Percentiles rank a stretch among this genome's conserved stretches.
These are phyloP conservation scores for Keithomyces neogunnii DNA, from an alignment of 2,329 filamentous ascomycete genomes.

Conservation along the genomic window DNA sequence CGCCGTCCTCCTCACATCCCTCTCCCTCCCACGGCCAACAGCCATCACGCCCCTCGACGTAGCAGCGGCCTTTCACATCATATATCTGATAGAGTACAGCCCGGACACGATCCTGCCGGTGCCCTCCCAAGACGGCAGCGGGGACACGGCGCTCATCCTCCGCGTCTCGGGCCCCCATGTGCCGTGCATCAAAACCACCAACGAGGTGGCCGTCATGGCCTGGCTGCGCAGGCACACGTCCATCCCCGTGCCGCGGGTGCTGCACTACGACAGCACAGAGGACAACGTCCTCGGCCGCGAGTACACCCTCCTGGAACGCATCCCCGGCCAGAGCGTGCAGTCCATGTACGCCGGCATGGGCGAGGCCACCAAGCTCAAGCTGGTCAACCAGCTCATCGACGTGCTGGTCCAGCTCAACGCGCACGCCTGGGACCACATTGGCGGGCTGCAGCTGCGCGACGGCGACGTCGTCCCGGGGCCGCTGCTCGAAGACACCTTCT, in stretches of 20 bases:
- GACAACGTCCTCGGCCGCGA: conserved; percentile 23
- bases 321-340: conserved; percentile 18
- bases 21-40: conserved; percentile 11
- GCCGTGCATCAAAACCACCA: conserved; percentile 25
- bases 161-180: conserved; percentile 26
- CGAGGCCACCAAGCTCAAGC: conserved; percentile 8
- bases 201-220: conserved; percentile 26
- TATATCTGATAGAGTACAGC: conserved; percentile 15
- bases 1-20: conserved; percentile 8
- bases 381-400: conserved; percentile 21
- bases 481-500: conserved; percentile 27
- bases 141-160: conserved; percentile 17
- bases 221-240: conserved; percentile 23
- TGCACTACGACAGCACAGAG: conserved; percentile 17
- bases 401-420: conserved; percentile 21
- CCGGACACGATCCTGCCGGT: background rate
- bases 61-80: conserved; percentile 17
- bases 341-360: conserved; percentile 18
- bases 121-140: background rate
- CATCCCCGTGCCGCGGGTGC: conserved; percentile 24
- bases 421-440: conserved; percentile 16
- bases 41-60: conserved; percentile 11
- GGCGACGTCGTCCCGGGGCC: conserved; percentile 14
- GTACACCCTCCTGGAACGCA: conserved; percentile 22
- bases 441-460: conserved; percentile 15